Conservation (phyloP, 495 filamentous ascomycete species). For the Annulohypoxylon bovei region DNA sequence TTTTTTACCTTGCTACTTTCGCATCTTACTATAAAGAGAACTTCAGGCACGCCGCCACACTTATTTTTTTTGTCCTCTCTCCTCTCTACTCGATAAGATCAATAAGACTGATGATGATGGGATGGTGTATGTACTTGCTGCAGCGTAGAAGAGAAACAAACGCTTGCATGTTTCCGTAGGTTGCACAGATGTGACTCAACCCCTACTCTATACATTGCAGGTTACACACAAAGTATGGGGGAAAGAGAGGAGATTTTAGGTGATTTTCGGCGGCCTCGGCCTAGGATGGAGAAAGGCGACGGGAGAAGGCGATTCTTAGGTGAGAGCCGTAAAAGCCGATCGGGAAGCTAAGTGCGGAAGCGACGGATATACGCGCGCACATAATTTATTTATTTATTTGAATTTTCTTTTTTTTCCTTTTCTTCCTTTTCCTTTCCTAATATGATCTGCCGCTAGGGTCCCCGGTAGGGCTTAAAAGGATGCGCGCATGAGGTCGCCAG, state of each 20-base stretch:
- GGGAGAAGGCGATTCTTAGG: conserved; percentile 21
- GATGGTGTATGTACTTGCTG: not conserved
- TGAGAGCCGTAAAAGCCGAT: conserved; percentile 29
- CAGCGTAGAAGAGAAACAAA: conserved; percentile 1
- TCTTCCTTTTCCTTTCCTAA: not conserved
- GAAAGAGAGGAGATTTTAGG: not conserved
- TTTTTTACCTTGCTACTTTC: not conserved
- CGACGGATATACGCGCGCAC: not conserved
- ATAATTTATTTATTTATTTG: not conserved
- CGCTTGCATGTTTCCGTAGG: not conserved
- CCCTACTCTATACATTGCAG: not conserved
- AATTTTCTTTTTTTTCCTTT: not conserved
- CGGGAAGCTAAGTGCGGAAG: conserved; percentile 5
- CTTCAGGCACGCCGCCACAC: conserved; percentile 26
- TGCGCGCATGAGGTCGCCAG: not conserved
- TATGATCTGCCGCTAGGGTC: conserved; percentile 23
- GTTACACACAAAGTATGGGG: conserved; percentile 28
- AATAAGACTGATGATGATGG: not conserved
- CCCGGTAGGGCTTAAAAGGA: conserved; percentile 4
- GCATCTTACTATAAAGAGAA: conserved; percentile 34
- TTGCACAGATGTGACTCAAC: conserved; percentile 29
- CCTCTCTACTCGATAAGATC: not conserved
- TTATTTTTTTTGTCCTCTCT: not conserved
- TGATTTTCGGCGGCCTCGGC: conserved; percentile 4
- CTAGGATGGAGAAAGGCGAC: not conserved